phyloP scores from a whole-genome alignment of 75 land plant species.

The Pinus taeda region DNA sequence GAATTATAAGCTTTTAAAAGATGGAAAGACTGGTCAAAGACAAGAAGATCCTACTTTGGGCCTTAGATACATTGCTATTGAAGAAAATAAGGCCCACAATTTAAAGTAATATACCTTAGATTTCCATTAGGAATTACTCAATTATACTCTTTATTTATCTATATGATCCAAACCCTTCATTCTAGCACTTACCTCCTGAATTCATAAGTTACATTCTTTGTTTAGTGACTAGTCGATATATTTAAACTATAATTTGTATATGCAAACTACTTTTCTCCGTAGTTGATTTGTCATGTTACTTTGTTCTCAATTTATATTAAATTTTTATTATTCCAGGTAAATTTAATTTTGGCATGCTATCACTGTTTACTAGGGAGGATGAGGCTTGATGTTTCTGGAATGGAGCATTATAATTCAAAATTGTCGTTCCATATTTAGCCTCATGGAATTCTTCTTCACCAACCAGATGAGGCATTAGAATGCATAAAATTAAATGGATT shows the following conservation, averaged over 20 bases:
- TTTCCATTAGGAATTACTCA: background rate
- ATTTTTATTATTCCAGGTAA: conserved; percentile 35
- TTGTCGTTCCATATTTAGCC: conserved; percentile 66
- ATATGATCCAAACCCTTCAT: too few species aligned
- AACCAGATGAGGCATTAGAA: conserved; percentile 47
- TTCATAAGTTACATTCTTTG: background rate
- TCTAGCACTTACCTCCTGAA: background rate
- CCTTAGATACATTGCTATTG: conserved; percentile 56
- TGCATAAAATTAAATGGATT: conserved; percentile 63
- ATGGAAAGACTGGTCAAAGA: conserved; percentile 57
- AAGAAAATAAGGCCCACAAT: conserved; percentile 53
- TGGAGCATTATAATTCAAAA: conserved; percentile 66
- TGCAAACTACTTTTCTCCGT: background rate
- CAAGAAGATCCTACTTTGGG: conserved; percentile 71
- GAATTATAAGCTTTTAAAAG: conserved; percentile 85
- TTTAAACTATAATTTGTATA: background rate
- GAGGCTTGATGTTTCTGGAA: conserved; percentile 45
- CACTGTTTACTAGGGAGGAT: conserved; percentile 96
- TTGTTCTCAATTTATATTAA: background rate
- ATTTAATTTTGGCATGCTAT: conserved; percentile 98
- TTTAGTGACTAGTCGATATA: background rate
- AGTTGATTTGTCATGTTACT: conserved; percentile 3
- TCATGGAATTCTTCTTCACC: conserved; percentile 65
- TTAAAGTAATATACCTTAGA: conserved; percentile 43
- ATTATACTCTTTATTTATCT: too few species aligned